Base-by-base conservation (phyloP, 1,284 basidiomycete genomes). In the Heterobasidion parviporum region DNA sequence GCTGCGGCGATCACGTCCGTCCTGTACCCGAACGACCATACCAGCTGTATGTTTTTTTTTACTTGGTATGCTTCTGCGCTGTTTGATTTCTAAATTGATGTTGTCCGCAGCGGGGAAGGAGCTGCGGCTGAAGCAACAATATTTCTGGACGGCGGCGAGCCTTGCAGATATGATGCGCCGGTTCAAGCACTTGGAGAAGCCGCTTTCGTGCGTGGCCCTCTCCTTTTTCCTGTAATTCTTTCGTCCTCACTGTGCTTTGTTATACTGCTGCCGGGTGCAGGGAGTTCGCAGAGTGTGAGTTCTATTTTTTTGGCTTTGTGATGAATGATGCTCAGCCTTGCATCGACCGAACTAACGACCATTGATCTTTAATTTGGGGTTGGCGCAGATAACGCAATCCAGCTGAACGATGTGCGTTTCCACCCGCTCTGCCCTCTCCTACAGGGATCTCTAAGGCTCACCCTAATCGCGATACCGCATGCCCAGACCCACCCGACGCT, bases 1-100 rank as follows among this genome's bases (percentile, higher is more conserved):
- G 94, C 94, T 7, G 89, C 87, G 61, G 92, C 90, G 47, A 95
- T 98, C 65, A 96, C 93, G 2, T 83, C 89, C 12, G 93, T 94
- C 6, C 76, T 96, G 38, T 97, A 92, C 68, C 89, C 89, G 10
- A 91, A 91, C 63, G 89, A 92, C 63, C 85, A 90, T 64, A 91
- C 87, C 0, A 70, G 71, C 0, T 80, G 87, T 87, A 61, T 55
- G 83, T 7, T 60, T 35, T 41, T 33, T 2, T 5, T 20, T 26
- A 34, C 36, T 48, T 36, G 55, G 50, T 57, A 54, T 6, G 57
- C 56, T 12, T 54, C 49, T 41, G 53, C 26, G 50, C 47, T 58
- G 36, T 58, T 12, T 32, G 4, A 16, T n/a, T 41, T 41, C n/a
- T 41, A 3, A n/a, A 41, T 41, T 6, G 41, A 34, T 45, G 33